A percentile compares a stretch with the other conserved stretches of the same genome.
phyloP scores from a whole-genome alignment of 768 basidiomycete genomes.

The Rhodotorula taiwanensis region DNA sequence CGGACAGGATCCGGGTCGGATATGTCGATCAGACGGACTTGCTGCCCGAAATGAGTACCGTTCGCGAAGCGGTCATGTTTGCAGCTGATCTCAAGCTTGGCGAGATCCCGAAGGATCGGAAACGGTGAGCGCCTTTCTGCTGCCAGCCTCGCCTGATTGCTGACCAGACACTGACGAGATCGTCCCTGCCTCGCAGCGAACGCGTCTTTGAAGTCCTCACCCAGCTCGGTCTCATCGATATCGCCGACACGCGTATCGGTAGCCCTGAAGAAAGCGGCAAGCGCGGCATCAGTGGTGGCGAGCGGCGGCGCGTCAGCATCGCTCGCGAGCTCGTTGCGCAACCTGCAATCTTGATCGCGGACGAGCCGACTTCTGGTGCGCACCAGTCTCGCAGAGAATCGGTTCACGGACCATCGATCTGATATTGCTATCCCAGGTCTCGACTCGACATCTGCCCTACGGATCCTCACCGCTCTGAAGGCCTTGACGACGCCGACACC shows the following conservation, averaged over 20 bases:
- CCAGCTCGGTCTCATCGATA: slow-evolving; percentile 65
- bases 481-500: slow-evolving; percentile 63
- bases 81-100: slow-evolving; percentile 79
- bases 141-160: background rate
- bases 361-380: slow-evolving; percentile 59
- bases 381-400: background rate
- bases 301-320: slow-evolving; percentile 82
- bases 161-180: background rate
- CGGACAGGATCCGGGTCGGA: slow-evolving; percentile 55
- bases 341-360: slow-evolving; percentile 76
- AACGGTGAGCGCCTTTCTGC: slow-evolving; percentile 18
- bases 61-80: slow-evolving; percentile 73
- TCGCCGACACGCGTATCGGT: slow-evolving; percentile 67
- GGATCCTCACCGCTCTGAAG: slow-evolving; percentile 69
- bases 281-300: slow-evolving; percentile 83
- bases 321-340: slow-evolving; percentile 78
- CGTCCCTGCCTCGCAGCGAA: slow-evolving; percentile 13
- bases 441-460: slow-evolving; percentile 78
- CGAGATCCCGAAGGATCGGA: slow-evolving; percentile 42
- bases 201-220: slow-evolving; percentile 59
- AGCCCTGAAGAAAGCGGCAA: slow-evolving; percentile 53
- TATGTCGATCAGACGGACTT: slow-evolving; percentile 60
- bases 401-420: too few species aligned
- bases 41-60: slow-evolving; percentile 46
- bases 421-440: slow-evolving; percentile 50